phyloP scores from a whole-genome alignment of 1,284 basidiomycete species.

The Phellinidium pouzarii region DNA sequence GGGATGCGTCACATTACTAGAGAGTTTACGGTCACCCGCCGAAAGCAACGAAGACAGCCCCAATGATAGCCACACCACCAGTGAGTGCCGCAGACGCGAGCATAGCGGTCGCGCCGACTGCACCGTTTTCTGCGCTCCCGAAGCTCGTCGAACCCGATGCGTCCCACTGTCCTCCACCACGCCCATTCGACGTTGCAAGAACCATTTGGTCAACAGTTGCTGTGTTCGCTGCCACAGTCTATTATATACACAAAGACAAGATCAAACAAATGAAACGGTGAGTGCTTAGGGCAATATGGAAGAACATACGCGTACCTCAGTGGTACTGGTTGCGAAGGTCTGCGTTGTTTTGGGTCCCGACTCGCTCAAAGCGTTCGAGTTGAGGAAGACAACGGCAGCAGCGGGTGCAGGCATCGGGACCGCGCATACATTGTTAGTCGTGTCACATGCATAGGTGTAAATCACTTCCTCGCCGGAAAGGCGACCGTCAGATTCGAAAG shows the following conservation, averaged over 20 bases:
- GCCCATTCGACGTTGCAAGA: slow-evolving; percentile 21
- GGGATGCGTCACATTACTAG: not conserved
- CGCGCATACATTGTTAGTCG: slow-evolving; percentile 29
- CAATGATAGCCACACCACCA: not conserved
- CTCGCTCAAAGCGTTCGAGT: slow-evolving; percentile 26
- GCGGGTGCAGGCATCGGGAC: slow-evolving; percentile 36
- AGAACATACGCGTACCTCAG: not conserved
- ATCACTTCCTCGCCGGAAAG: slow-evolving; percentile 31
- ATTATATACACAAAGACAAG: not conserved
- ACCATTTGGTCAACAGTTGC: slow-evolving; percentile 19
- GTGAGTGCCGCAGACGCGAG: slow-evolving; percentile 3
- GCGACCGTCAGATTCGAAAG: slow-evolving; percentile 50
- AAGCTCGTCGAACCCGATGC: slow-evolving; percentile 19
- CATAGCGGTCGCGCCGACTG: not conserved
- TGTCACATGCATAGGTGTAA: slow-evolving; percentile 29
- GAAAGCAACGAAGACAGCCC: slow-evolving; percentile 1
- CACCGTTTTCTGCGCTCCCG: slow-evolving; percentile 17
- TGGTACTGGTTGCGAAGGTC: slow-evolving; percentile 24
- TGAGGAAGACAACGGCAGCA: slow-evolving; percentile 38
- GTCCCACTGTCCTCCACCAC: slow-evolving; percentile 17
- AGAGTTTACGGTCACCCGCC: not conserved
- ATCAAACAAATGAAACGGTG: not conserved
- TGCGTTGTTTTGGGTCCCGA: slow-evolving; percentile 22
- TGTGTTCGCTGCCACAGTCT: slow-evolving; percentile 18
- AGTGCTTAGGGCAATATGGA: not conserved